Conservation (phyloP, 129 eudicot genomes). For the Centaurea solstitialis region DNA sequence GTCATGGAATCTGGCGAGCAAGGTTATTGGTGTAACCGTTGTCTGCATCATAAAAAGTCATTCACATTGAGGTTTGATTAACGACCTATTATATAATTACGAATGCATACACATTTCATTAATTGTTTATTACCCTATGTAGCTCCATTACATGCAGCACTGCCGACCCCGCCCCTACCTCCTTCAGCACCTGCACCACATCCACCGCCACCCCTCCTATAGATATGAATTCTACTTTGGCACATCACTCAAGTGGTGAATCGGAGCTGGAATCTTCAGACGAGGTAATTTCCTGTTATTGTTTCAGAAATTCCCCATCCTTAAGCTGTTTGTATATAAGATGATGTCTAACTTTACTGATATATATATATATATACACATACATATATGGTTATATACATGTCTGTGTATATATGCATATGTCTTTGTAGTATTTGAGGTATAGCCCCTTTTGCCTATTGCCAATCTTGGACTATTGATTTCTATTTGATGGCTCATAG, state of each 20-base stretch:
- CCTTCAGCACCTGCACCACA: slow-evolving; percentile 62
- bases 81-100: too few species aligned
- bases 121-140: too few species aligned
- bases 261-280: slow-evolving; percentile 98
- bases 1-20: too few species aligned
- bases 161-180: slow-evolving; percentile 97
- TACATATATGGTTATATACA: too few species aligned
- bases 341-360: not conserved
- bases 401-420: not conserved
- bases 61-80: too few species aligned
- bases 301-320: not conserved
- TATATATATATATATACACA: not conserved
- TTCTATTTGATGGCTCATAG: too few species aligned
- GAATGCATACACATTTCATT: too few species aligned
- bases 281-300: slow-evolving; percentile 54
- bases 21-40: too few species aligned
- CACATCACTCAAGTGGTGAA: slow-evolving; percentile 66
- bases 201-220: slow-evolving; percentile 59
- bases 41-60: too few species aligned
- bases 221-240: slow-evolving; percentile 41
- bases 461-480: too few species aligned
- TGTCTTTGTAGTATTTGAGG: not conserved
- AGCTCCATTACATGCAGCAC: slow-evolving; percentile 93
- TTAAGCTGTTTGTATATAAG: not conserved
- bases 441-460: not conserved